A percentile compares a stretch with the other conserved stretches of the same genome.
Conservation (phyloP, 2,329 filamentous ascomycete species). For the Gnomoniopsis sp. region DNA sequence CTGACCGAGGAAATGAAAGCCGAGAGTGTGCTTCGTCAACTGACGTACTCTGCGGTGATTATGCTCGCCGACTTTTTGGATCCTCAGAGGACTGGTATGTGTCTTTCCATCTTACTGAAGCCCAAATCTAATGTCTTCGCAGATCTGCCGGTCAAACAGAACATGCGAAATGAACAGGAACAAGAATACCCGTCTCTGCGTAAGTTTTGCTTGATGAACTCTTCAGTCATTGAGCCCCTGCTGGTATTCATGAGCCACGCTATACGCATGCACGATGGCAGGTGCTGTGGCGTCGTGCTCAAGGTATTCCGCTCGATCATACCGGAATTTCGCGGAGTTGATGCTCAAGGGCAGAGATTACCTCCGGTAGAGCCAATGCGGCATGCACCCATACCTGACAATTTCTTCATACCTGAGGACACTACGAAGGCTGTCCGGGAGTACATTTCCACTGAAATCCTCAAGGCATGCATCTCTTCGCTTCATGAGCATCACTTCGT, state of each 20-base stretch:
- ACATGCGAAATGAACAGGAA: slow-evolving; percentile 3
- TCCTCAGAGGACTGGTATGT: slow-evolving; percentile 62
- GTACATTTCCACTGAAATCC: slow-evolving; percentile 83
- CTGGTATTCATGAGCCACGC: slow-evolving; percentile 89
- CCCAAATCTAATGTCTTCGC: slow-evolving; percentile 5
- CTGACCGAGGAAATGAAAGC: slow-evolving; percentile 97
- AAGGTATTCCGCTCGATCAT: slow-evolving; percentile 84
- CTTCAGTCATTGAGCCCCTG: slow-evolving; percentile 78
- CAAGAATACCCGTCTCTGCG: slow-evolving; percentile 58
- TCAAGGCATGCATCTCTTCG: slow-evolving; percentile 85
- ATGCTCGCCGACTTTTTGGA: slow-evolving; percentile 90
- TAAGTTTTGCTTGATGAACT: slow-evolving; percentile 76
- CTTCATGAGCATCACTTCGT: slow-evolving; percentile 96
- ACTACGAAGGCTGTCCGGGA: slow-evolving; percentile 72
- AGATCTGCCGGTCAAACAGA: slow-evolving; percentile 8
- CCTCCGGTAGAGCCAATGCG: slow-evolving; percentile 24
- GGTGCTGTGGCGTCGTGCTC: slow-evolving; percentile 82
- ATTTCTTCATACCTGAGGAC: slow-evolving; percentile 45
- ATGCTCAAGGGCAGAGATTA: slow-evolving; percentile 3
- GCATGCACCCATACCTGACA: slow-evolving; percentile 23
- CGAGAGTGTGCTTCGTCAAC: slow-evolving; percentile 88
- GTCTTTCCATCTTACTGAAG: background rate
- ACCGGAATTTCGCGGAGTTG: slow-evolving; percentile 59
- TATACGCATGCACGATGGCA: slow-evolving; percentile 83
- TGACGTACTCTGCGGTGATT: slow-evolving; percentile 88